Evolutionary conservation across 768 basidiomycete species (phyloP).

Genomic region (Boletus subparvulus): DNA sequence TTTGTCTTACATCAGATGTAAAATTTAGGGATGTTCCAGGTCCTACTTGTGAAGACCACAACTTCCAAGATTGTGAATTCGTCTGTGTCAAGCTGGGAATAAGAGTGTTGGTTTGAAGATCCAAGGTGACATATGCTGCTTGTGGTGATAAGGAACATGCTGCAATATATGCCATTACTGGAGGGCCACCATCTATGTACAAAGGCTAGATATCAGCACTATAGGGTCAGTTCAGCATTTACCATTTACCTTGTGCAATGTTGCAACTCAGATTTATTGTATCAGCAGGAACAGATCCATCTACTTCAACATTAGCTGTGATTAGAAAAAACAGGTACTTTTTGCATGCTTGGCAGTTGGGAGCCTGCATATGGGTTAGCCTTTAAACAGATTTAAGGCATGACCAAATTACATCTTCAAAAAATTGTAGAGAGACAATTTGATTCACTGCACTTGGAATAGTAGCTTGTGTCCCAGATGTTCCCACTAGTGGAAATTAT

Average conservation of each 20-base stretch:
- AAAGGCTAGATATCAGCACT: not conserved
- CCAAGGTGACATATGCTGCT: not conserved
- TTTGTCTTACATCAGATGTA: not conserved
- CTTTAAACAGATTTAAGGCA: not conserved
- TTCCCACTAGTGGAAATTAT: too few relatives aligned
- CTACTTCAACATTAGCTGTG: slow-evolving; percentile 7
- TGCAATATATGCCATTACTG: slow-evolving; percentile 4
- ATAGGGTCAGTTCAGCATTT: not conserved
- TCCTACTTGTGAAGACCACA: not conserved
- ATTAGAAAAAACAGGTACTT: slow-evolving; percentile 9
- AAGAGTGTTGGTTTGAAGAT: slow-evolving; percentile 3
- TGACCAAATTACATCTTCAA: not conserved
- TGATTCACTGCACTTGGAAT: not conserved
- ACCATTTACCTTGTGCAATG: not conserved
- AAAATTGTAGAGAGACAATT: not conserved
- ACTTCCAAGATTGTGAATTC: not conserved
- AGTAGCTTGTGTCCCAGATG: too few relatives aligned
- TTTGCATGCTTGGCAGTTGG: not conserved
- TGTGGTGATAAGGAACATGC: slow-evolving; percentile 7
- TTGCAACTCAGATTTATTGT: not conserved
- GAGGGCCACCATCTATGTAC: not conserved
- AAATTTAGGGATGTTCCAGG: not conserved
- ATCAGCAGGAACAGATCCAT: not conserved
- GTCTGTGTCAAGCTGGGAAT: not conserved
- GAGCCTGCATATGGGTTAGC: not conserved